phyloP scores from a whole-genome alignment of 2,329 filamentous ascomycete species.

The Trichoderma brevicompactum region DNA sequence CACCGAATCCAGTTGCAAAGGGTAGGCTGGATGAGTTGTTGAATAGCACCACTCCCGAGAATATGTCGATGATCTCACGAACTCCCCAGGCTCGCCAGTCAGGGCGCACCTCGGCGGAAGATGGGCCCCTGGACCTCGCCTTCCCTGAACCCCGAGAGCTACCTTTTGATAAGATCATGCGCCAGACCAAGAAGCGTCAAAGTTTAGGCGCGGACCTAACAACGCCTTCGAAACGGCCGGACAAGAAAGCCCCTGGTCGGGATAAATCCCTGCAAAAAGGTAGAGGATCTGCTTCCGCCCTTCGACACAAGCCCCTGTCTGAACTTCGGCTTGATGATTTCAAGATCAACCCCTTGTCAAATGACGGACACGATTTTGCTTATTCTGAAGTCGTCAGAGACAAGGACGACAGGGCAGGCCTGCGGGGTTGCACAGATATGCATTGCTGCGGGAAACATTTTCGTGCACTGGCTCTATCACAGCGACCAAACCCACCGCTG shows the following conservation, averaged over 20 bases:
- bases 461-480: slow-evolving; percentile 63
- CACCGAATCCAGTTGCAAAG: slow-evolving; percentile 30
- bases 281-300: slow-evolving; percentile 41
- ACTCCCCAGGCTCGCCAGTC: slow-evolving; percentile 31
- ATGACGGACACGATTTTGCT: slow-evolving; percentile 72
- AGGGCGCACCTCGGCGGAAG: not conserved
- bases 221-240: slow-evolving; percentile 29
- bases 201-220: not conserved
- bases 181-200: slow-evolving; percentile 22
- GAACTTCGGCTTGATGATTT: slow-evolving; percentile 73
- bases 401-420: slow-evolving; percentile 68
- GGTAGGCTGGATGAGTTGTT: slow-evolving; percentile 43
- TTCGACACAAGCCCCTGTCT: slow-evolving; percentile 62
- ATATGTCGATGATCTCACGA: slow-evolving; percentile 32
- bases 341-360: slow-evolving; percentile 75
- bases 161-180: slow-evolving; percentile 43
- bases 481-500: slow-evolving; percentile 49
- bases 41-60: slow-evolving; percentile 36
- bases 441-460: slow-evolving; percentile 79
- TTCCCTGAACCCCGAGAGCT: slow-evolving; percentile 50
- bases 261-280: slow-evolving; percentile 28
- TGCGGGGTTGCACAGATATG: slow-evolving; percentile 74
- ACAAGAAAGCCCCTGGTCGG: slow-evolving; percentile 31
- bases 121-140: slow-evolving; percentile 38
- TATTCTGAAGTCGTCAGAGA: slow-evolving; percentile 76